Evolutionary conservation across 371 early-diverging fungal species (phyloP), one percentile per base, ranked within the genome.

Genomic region (Rhizomucor pusillus): DNA sequence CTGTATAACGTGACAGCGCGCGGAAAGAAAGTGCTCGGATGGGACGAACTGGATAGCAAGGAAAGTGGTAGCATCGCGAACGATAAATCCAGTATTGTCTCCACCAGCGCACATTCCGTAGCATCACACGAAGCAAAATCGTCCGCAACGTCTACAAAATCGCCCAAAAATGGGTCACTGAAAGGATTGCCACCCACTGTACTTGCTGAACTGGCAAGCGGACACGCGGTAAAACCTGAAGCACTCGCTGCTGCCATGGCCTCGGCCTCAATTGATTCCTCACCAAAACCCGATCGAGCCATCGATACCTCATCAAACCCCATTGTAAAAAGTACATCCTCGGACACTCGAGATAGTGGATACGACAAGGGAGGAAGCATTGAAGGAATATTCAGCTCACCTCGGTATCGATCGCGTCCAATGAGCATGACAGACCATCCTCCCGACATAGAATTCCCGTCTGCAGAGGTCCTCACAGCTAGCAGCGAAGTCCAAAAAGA

Each of bases 371-470:
- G 35, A 24, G 1, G 36, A 34, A 11, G 18, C 19, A 11, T 16
- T 12, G 41, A 22, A 24, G 39, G 24, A 29, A 5, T 7, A 7
- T 29, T 29, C 7, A 29, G 29, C 20, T 37, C 51, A 20, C 23
- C 51, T 24, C 33, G 37, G 19, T 36, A 34, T 1, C 50, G 50
- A 5, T 37, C 50, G 16, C 33, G 37, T 2, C 40, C 51, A 6
- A 19, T 51, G 20, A 35, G 41, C 41, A 24, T 51, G 51, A 41
- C n/a, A 22, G 41, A 41, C 12, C 41, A 22, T 25, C 22, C 47
- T 97, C 97, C 67, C 91, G 99, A 62, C 99, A 99, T 29, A 5
- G 29, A 29, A 7, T 29, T 29, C 7, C 67, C 85, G 98, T 52
- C 34, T 7, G 36, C 23, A 11, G 37, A 50, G 19, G 37, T 37